phyloP scores from a whole-genome alignment of 106 monocot species.

The Posidonia australis region DNA sequence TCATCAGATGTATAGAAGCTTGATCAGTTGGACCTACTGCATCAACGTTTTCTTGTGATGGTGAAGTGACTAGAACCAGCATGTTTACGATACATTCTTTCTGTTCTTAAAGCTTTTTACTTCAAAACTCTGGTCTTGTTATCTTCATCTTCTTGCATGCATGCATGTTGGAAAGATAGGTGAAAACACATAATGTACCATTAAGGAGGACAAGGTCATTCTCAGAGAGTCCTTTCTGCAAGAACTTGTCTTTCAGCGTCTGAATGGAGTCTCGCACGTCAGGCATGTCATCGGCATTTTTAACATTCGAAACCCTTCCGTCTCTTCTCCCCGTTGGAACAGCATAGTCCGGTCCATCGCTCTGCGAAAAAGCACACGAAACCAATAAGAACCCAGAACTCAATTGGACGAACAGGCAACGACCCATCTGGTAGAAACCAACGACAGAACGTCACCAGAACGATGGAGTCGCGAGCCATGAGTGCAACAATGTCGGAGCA shows the following conservation, averaged over 20 bases:
- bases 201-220: constrained; percentile 59
- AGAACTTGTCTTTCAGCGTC: constrained; percentile 40
- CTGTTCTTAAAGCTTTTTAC: too few relatives aligned
- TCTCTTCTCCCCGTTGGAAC: constrained; percentile 11
- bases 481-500: constrained; percentile 46
- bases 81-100: too few relatives aligned
- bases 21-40: too few relatives aligned
- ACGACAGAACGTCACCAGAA: constrained; percentile 20
- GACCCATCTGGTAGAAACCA: neutral
- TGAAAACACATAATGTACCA: constrained; percentile 20
- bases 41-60: too few relatives aligned
- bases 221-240: constrained; percentile 35
- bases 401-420: neutral
- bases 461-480: constrained; percentile 35
- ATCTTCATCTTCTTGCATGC: too few relatives aligned
- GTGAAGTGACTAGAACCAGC: too few relatives aligned
- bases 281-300: neutral
- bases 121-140: too few relatives aligned
- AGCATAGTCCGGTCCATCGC: neutral
- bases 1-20: too few relatives aligned
- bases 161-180: too few relatives aligned
- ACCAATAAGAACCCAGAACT: neutral
- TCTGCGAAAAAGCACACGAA: constrained; percentile 1
- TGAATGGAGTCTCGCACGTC: constrained; percentile 21
- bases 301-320: neutral